Conservation (phyloP, 2,329 filamentous ascomycete species). For the Fusarium chuoi region DNA sequence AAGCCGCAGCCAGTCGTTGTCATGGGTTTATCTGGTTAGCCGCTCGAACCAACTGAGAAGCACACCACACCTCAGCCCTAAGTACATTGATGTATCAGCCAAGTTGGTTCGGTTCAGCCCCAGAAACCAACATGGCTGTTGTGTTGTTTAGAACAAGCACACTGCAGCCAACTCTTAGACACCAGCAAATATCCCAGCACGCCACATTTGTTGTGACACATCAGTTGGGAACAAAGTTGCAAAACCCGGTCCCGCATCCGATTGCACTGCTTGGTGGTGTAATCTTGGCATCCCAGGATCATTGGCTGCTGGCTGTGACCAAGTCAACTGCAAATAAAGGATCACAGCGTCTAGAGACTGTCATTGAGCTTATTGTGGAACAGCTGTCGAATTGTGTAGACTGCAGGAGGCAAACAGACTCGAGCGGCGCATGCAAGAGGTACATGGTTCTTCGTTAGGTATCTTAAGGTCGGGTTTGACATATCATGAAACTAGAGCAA, state of each 20-base stretch:
- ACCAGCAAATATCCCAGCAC: background rate
- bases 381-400: background rate
- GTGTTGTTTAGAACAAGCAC: background rate
- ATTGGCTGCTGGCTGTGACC: background rate
- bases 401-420: background rate
- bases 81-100: background rate
- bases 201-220: constrained; percentile 1
- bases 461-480: background rate
- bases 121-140: background rate
- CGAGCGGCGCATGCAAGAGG: background rate
- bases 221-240: background rate
- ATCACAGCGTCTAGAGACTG: background rate
- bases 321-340: background rate
- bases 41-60: background rate
- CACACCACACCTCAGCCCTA: background rate
- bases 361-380: background rate
- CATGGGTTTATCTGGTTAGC: background rate
- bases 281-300: constrained; percentile 1
- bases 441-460: background rate
- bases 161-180: background rate
- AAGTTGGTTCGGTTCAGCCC: background rate
- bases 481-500: background rate
- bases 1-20: background rate
- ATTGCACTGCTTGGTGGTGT: background rate
- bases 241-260: constrained; percentile 4